Conservation (phyloP, 192 early-diverging fungal genomes). For the Funneliformis geosporum region DNA sequence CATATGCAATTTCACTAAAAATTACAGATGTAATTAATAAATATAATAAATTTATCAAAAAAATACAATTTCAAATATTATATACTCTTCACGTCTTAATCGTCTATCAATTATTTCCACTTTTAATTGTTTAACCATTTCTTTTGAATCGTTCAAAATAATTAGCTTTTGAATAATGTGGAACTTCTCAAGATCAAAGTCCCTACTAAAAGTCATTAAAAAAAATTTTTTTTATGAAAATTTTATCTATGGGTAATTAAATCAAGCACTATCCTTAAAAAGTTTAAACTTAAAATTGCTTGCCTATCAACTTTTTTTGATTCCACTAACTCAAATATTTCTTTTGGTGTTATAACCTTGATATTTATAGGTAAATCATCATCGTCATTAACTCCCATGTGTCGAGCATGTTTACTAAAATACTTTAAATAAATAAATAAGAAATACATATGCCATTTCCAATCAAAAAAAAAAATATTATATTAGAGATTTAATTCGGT, state of each 20-base stretch:
- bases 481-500: slow-evolving; percentile 23
- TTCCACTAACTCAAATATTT: slow-evolving; percentile 16
- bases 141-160: slow-evolving; percentile 48
- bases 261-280: background rate
- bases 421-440: slow-evolving; percentile 12
- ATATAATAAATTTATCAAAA: background rate
- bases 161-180: slow-evolving; percentile 53
- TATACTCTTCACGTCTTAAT: background rate
- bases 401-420: background rate
- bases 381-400: background rate
- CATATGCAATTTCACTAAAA: slow-evolving; percentile 35
- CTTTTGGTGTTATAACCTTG: slow-evolving; percentile 23
- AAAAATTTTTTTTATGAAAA: background rate
- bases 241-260: background rate
- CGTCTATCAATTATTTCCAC: slow-evolving; percentile 32
- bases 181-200: slow-evolving; percentile 35
- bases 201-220: slow-evolving; percentile 22
- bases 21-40: slow-evolving; percentile 24
- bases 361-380: slow-evolving; percentile 20
- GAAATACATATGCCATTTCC: background rate
- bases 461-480: slow-evolving; percentile 12
- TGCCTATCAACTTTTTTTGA: background rate
- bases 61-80: background rate
- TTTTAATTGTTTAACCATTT: slow-evolving; percentile 41
- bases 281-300: background rate